A percentile compares a stretch with the other conserved stretches of the same genome.
These are phyloP conservation scores for Arthrobotrys sphaeroides DNA, from an alignment of 2,329 filamentous ascomycete species.

Conservation along the genomic window DNA sequence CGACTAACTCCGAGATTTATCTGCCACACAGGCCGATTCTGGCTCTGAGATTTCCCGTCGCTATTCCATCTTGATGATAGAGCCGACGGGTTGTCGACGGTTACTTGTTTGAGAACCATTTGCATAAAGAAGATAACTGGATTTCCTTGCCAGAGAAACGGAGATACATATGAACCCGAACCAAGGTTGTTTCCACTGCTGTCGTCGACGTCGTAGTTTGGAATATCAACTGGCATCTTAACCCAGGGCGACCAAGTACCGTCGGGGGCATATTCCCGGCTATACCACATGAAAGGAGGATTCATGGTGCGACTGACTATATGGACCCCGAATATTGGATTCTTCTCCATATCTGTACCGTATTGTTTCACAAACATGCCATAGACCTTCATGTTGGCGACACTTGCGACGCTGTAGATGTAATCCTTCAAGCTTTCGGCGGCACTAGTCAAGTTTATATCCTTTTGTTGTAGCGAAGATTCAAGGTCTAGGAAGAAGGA, in stretches of 20 bases:
- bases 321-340: neutral
- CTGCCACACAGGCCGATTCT: slow-evolving; percentile 36
- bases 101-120: slow-evolving; percentile 5
- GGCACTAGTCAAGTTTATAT: slow-evolving; percentile 46
- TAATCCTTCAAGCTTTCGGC: neutral
- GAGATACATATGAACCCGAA: neutral
- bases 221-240: neutral
- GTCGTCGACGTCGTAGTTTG: neutral
- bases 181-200: neutral
- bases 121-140: slow-evolving; percentile 13
- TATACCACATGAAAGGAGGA: slow-evolving; percentile 1
- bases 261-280: neutral
- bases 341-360: neutral
- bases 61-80: neutral
- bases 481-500: slow-evolving; percentile 57
- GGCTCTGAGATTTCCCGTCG: neutral
- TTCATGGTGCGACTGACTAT: slow-evolving; percentile 5
- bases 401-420: neutral
- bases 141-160: neutral
- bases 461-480: slow-evolving; percentile 55
- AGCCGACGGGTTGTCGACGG: neutral
- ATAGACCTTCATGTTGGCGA: neutral
- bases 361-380: slow-evolving; percentile 2
- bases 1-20: slow-evolving; percentile 56
- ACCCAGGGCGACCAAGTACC: neutral